phyloP scores from a whole-genome alignment of 2,329 filamentous ascomycete species.

The Lachnellula hyalina region DNA sequence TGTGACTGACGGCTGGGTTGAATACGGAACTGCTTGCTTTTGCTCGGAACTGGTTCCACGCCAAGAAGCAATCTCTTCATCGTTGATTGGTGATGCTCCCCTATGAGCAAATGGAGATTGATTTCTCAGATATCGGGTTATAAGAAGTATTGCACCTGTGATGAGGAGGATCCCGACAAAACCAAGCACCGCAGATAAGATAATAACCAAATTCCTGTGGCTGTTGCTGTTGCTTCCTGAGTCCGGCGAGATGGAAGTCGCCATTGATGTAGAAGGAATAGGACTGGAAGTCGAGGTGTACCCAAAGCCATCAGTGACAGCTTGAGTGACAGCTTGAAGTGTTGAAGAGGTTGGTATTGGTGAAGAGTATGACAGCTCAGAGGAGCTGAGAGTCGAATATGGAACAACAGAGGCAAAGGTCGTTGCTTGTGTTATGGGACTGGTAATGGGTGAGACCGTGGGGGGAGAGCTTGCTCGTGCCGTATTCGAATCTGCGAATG shows the following conservation, averaged over 20 bases:
- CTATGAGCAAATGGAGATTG: conserved; percentile 43
- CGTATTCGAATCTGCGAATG: conserved; percentile 1
- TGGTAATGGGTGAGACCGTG: neutral
- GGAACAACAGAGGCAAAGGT: conserved; percentile 2
- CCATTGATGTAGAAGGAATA: neutral
- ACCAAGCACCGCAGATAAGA: conserved; percentile 26
- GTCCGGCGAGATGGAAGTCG: neutral
- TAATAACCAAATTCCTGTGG: conserved; percentile 20
- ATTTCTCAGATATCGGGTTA: conserved; percentile 18
- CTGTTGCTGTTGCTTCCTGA: neutral
- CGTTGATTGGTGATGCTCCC: conserved; percentile 56
- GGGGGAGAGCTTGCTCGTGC: neutral
- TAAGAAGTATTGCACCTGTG: conserved; percentile 15
- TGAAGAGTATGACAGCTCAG: neutral
- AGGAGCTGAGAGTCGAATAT: neutral
- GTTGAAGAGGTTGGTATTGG: conserved; percentile 1
- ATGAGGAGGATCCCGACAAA: conserved; percentile 23
- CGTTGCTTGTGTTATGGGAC: conserved; percentile 6
- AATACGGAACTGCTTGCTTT: conserved; percentile 9
- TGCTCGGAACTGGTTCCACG: conserved; percentile 21
- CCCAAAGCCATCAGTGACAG: neutral
- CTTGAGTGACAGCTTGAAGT: neutral
- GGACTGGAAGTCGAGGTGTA: neutral
- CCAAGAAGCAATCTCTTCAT: conserved; percentile 63
- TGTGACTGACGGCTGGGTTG: conserved; percentile 8